A percentile compares a stretch with the other conserved stretches of the same genome.
phyloP scores from a whole-genome alignment of 495 filamentous ascomycete species.

The Bryoglossum gracile region DNA sequence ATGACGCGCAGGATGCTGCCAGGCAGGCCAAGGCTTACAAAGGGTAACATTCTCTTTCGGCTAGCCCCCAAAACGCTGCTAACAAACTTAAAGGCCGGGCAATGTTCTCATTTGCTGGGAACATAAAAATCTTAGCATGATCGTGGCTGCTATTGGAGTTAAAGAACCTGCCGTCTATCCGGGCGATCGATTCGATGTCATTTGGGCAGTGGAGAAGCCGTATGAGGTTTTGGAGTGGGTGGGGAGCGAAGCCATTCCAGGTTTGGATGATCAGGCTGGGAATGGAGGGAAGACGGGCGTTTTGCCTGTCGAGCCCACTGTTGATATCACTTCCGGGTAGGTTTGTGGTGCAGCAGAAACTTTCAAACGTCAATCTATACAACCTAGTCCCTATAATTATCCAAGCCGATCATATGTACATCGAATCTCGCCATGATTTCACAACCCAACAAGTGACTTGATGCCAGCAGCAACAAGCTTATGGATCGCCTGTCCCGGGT shows the following conservation, averaged over 20 bases:
- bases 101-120: slow-evolving; percentile 56
- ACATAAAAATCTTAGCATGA: slow-evolving; percentile 31
- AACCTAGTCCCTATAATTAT: no score
- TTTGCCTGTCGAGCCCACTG: background rate
- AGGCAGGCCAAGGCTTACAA: slow-evolving; percentile 37
- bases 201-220: slow-evolving; percentile 36
- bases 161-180: slow-evolving; percentile 26
- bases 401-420: no score
- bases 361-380: no score
- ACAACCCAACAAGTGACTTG: background rate
- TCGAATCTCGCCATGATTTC: no score
- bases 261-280: slow-evolving; percentile 20
- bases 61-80: no score
- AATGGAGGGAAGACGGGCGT: background rate
- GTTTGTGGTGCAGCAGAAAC: no score
- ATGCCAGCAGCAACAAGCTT: slow-evolving; percentile 6
- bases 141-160: slow-evolving; percentile 27
- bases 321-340: no score
- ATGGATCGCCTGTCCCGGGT: slow-evolving; percentile 20
- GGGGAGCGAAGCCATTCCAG: slow-evolving; percentile 32
- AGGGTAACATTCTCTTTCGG: slow-evolving; percentile 17
- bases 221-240: slow-evolving; percentile 29
- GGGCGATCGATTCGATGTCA: slow-evolving; percentile 32
- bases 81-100: slow-evolving; percentile 26
- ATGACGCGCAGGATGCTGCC: slow-evolving; percentile 40